Percentiles rank a stretch among this genome's conserved stretches.
These are phyloP conservation scores for Neurospora sp. DNA, from an alignment of 495 filamentous ascomycete genomes.

Conservation along the genomic window DNA sequence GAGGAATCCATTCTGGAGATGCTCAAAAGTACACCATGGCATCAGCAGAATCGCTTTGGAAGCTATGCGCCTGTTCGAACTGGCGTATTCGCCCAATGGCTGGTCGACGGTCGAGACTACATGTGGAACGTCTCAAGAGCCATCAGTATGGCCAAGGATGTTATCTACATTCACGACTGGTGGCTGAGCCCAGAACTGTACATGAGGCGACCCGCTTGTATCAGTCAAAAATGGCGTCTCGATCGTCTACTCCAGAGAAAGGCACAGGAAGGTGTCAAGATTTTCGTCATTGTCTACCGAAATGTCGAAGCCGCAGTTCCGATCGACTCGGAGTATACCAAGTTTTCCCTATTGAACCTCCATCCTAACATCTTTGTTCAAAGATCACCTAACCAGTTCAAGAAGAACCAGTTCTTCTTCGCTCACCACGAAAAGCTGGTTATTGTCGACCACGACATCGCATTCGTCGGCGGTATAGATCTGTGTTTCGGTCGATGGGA, in stretches of 20 bases:
- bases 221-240: conserved; percentile 97
- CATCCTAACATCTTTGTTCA: conserved; percentile 96
- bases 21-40: conserved; percentile 70
- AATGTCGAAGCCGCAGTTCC: conserved; percentile 97
- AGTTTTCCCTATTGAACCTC: conserved; percentile 91
- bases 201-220: conserved; percentile 86
- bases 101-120: conserved; percentile 93
- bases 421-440: conserved; percentile 97
- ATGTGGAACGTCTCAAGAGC: conserved; percentile 99
- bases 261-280: conserved; percentile 88
- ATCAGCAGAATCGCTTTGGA: conserved; percentile 72
- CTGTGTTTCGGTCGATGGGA: conserved; percentile 98
- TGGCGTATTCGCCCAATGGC: conserved; percentile 86
- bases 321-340: conserved; percentile 98
- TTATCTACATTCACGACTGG: conserved; percentile 99
- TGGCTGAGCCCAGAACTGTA: conserved; percentile 97
- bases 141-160: conserved; percentile 95
- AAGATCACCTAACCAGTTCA: conserved; percentile 90
- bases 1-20: conserved; percentile 85
- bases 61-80: conserved; percentile 89
- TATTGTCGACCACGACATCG: conserved; percentile 90
- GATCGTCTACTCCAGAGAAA: conserved; percentile 92
- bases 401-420: conserved; percentile 99
- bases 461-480: conserved; percentile 94
- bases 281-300: conserved; percentile 96